Evolutionary conservation across 148 eudicot species (phyloP), one percentile per base, ranked within the genome.

Genomic region (Amaranthus palmeri): DNA sequence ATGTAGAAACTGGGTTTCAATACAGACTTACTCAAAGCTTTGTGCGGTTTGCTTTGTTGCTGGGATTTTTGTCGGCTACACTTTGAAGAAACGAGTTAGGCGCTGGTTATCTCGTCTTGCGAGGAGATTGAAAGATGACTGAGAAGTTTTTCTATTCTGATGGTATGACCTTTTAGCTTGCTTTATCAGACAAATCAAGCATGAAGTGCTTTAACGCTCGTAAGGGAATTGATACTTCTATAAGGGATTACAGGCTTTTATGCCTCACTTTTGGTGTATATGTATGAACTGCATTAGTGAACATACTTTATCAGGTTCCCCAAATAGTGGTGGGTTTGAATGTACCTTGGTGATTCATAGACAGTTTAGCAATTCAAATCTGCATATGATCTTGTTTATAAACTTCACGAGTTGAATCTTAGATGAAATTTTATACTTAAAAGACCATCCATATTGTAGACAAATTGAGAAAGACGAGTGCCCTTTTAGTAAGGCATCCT

Each of bases 1-100:
- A 52, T 62, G 83, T 88, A 93, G 98, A 72, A 76, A 81, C 8
- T 63, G 44, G 65, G 88, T 90, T 54, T 86, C 98, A 41, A 56
- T 88, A 44, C 73, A 85, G 88, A 87, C 96, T 3, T 93, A 95
- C 85, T 87, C 98, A 41, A 93, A 93, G 88, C 81, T 93, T 10
- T 87, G 96, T 74, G 88, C 86, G 8, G 63, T 85, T 68, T 93
- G 80, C 79, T 93, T 93, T 74, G 83, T 86, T 65, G 92, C 86
- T 76, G 98, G 98, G 45, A 70, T 93, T 55, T 68, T 93, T 66
- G 87, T 86, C 69, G 98, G 98, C 47, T 93, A 82, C 82, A 87
- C 95, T 3, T 83, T 90, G 81, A 90, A 90, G 74, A 84, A 88
- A 58, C 89, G 95, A 15, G 88, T 93, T 44, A 74, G 84, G 8